Evolutionary conservation across 441 rosid species (phyloP), one percentile per base, ranked within the genome.

Genomic region (Bocquillonia castaneifolia): DNA sequence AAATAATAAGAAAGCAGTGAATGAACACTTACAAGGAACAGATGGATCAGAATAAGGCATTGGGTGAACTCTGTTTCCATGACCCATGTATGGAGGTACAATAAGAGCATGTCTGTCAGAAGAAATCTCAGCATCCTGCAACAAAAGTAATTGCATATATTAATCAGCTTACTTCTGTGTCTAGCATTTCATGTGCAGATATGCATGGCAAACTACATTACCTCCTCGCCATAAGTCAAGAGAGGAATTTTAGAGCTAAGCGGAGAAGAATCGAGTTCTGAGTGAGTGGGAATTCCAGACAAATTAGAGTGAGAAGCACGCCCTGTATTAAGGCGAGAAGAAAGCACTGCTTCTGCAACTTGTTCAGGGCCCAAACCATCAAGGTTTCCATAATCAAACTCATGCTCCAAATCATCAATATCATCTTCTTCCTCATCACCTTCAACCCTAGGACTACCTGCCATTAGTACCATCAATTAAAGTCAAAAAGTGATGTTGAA

Each of bases 361-460:
- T 76, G 79, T 40, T 80, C 79, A 4, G 85, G 86, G 31, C 73
- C 83, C 72, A 67, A 64, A 50, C 80, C 76, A 42, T 82, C 81
- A 59, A 66, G 42, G 74, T 64, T 63, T 36, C 80, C 82, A 20
- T 77, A 74, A 45, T 89, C 88, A 48, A 88, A 85, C 80, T 90
- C 96, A 25, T 81, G 76, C 78, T 90, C 91, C 82, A 88, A 76
- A 82, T 86, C 94, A 71, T 90, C 96, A 25, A 67, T 80, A 47
- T 71, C 89, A 48, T 90, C 96, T 72, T 90, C 96, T 72, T 90
- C 96, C 57, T 88, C 96, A 72, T 90, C 96, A 3, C 96, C 96
- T 40, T 88, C 94, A 36, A 90, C 94, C 53, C 96, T 80, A 3
- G 91, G 86, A 81, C 92, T 75, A 47, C 96, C 96, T 90, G 80